phyloP scores from a whole-genome alignment of 2,329 filamentous ascomycete genomes.

The Botrytis galanthina region DNA sequence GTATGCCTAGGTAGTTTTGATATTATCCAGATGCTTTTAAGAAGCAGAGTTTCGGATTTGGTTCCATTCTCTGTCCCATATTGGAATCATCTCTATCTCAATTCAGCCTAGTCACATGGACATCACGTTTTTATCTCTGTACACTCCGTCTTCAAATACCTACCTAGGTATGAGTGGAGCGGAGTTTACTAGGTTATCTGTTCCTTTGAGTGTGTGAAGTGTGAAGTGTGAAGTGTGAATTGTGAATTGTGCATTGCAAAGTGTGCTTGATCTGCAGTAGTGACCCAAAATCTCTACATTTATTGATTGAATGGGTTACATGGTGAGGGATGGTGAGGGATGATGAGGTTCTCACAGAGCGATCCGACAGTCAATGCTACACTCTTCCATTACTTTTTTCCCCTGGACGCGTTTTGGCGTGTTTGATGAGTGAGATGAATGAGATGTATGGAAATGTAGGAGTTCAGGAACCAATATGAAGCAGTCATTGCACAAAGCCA shows the following conservation, averaged over 20 bases:
- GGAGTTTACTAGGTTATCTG: not conserved
- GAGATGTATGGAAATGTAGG: not conserved
- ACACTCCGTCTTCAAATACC: not conserved
- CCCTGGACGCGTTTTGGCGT: slow-evolving; percentile 13
- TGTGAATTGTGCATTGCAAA: not conserved
- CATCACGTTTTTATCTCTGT: not conserved
- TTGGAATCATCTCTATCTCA: not conserved
- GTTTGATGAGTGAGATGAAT: not conserved
- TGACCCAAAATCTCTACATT: not conserved
- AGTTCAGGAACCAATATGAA: not conserved
- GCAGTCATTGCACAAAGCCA: slow-evolving; percentile 2
- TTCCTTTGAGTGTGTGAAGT: not conserved
- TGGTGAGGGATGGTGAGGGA: not conserved
- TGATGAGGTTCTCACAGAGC: not conserved
- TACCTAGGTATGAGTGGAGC: not conserved
- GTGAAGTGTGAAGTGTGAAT: not conserved
- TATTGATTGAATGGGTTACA: not conserved
- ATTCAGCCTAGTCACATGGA: not conserved
- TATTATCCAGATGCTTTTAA: not conserved
- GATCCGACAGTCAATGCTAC: slow-evolving; percentile 2
- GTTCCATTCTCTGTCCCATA: not conserved
- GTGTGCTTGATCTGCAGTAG: not conserved
- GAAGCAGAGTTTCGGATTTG: not conserved
- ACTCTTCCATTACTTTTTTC: not conserved
- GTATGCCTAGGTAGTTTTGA: not conserved